Percentiles rank a stretch among this genome's conserved stretches.
Conservation (phyloP, 352 stramenopile genomes). For the Globisporangium paroecandrum region DNA sequence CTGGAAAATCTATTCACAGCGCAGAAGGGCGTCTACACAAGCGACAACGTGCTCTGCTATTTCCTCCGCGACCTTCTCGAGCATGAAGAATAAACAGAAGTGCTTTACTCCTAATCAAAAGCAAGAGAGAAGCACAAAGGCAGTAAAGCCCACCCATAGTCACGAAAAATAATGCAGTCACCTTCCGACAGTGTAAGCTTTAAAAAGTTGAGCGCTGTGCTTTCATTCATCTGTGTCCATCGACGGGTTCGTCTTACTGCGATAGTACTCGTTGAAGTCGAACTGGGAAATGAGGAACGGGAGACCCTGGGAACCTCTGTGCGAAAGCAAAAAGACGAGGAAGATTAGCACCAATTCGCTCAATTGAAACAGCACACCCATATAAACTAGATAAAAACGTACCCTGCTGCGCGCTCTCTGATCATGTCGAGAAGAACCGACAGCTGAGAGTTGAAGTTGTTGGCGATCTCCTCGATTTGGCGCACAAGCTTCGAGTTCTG, state of each 20-base stretch:
- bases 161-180: not conserved
- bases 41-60: constrained; percentile 67
- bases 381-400: constrained; percentile 11
- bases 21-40: constrained; percentile 30
- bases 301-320: constrained; percentile 69
- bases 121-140: not conserved
- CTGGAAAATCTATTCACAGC: constrained; percentile 55
- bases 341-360: not conserved
- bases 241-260: constrained; percentile 41
- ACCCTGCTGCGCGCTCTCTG: constrained; percentile 50
- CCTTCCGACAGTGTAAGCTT: not conserved
- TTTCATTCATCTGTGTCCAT: constrained; percentile 49
- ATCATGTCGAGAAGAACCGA: constrained; percentile 70
- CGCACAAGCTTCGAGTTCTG: constrained; percentile 43
- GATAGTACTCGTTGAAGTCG: constrained; percentile 91
- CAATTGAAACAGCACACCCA: not conserved
- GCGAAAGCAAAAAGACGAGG: constrained; percentile 8
- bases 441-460: constrained; percentile 67
- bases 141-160: not conserved
- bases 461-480: constrained; percentile 63
- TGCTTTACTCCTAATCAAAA: not conserved
- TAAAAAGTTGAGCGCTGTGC: constrained; percentile 4
- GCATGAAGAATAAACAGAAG: not conserved
- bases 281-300: constrained; percentile 87
- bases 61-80: constrained; percentile 71